Percentiles rank a stretch among this genome's conserved stretches.
These are phyloP conservation scores for Yamadazyma taylorii DNA, from an alignment of 1,139 yeast genomes.

Conservation along the genomic window DNA sequence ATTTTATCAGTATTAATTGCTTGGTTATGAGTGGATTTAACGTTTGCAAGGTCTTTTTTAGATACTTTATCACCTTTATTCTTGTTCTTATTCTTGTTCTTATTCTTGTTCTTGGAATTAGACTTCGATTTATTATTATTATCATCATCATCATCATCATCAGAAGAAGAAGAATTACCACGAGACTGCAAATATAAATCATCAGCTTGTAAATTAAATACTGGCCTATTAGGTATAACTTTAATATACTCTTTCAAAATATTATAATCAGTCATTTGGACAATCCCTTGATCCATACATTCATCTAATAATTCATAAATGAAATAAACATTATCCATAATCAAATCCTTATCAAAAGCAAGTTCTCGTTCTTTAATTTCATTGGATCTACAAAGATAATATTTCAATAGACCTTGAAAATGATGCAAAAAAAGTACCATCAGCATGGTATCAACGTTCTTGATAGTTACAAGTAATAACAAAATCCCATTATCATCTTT, in stretches of 20 bases:
- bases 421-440: conserved; percentile 35
- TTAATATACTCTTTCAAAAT: conserved; percentile 47
- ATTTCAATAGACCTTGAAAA: conserved; percentile 31
- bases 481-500: conserved; percentile 31
- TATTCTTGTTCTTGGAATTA: neutral
- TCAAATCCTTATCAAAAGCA: conserved; percentile 28
- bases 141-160: conserved; percentile 5
- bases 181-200: conserved; percentile 8
- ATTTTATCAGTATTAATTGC: conserved; percentile 36
- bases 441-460: conserved; percentile 44
- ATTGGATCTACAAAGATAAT: conserved; percentile 26
- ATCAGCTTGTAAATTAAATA: conserved; percentile 12
- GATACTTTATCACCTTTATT: conserved; percentile 4
- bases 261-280: conserved; percentile 46
- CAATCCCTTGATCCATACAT: conserved; percentile 46
- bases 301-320: conserved; percentile 46
- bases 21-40: conserved; percentile 42
- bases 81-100: conserved; percentile 12
- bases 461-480: conserved; percentile 32
- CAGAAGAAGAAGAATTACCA: conserved; percentile 12
- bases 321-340: conserved; percentile 41
- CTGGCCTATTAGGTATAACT: conserved; percentile 36
- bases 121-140: no score
- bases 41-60: conserved; percentile 18
- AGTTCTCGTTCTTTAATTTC: conserved; percentile 2